Base-by-base conservation (phyloP, 2,329 filamentous ascomycete species). In the Diaporthe citrichinensis region DNA sequence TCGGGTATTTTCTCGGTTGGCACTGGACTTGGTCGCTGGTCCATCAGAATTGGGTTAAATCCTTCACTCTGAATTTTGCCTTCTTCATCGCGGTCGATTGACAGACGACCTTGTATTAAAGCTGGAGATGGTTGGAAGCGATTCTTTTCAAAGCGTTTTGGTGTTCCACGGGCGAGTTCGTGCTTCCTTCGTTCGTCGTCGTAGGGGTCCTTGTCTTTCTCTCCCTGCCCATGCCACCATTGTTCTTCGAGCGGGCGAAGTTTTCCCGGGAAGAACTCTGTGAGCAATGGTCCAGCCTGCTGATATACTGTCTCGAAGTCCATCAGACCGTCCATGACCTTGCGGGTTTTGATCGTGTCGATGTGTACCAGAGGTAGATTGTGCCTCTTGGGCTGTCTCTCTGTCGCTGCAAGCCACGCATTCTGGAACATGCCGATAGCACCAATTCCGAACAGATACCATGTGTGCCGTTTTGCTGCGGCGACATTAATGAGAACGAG, bases 391-490 rank as follows among this genome's bases (percentile, higher is more conserved):
- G 84, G 82, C 3, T 72, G 62, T 4, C 83, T 79, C 51, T 78
- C 76, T 46, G 76, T 78, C 12, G 80, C 84, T 0, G 84, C 84
- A 4, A 84, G 82, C 68, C 80, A 79, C 20, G 84, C 80, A 74
- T 86, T 87, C 74, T 87, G 84, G 0, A 85, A 53, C 75, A 85
- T 84, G 20, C 85, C 86, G 31, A 86, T 77, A 4, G 80, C 81
- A 0, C 86, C 86, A 6, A 87, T 80, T 0, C 79, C 83, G 7
- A 87, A 78, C 12, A 87, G 78, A 75, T 80, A 86, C 85, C 86
- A 88, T 1, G 83, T 81, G 51, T 86, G 76, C 5, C 80, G 46
- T n/a, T 82, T 79, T 3, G 86, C 57, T 0, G 84, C 85, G 0
- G 84, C 79, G 0, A 83, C 84, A 1, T 82, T 83, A 34, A 87